Base-by-base conservation (phyloP, 2,329 filamentous ascomycete genomes). In the Sporothrix dimorphospora region DNA sequence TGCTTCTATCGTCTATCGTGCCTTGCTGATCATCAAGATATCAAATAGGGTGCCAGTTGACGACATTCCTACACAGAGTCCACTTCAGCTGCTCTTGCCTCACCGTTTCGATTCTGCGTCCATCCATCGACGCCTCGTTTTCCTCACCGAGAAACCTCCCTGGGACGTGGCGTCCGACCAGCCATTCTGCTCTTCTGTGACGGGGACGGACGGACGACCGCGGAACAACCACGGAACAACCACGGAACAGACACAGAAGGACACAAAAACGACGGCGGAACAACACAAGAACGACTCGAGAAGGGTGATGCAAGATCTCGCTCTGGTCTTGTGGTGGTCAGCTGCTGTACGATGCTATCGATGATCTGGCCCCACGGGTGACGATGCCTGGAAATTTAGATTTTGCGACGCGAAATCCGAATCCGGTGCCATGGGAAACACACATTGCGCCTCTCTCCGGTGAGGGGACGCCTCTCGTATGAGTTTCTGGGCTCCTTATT, bases 221-320 rank as follows among this genome's bases (percentile, higher is more conserved):
- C 55, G 49, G 45, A 16, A 16, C 24, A 30, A 14, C 5, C 11
- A 30, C 49, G 3, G 12, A 47, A 63, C 53, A 40, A 45, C 24
- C 12, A 49, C 63, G 49, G 24, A 49, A n/a, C 21, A 14, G 3
- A 27, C 30, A 59, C 30, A 59, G 3, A 21, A 9, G 55, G 11
- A 27, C 21, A 16, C 19, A 63, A 9, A 38, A 38, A 40, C 30
- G 30, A 55, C 61, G 30, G 30, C 61, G 16, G 40, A 65, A 42
- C 21, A 47, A 61, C 55, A 38, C 30, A 63, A 51, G 27, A 24
- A n/a, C n/a, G 14, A 19, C 30, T 7, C 19, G 16, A 40, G 9
- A 21, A 55, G 49, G 40, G 67, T 67, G 34, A 57, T 70, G 68
- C 71, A 72, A 72, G 68, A 72, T 70, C 71, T 72, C 59, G 51